Evolutionary conservation across 2,329 filamentous ascomycete genomes (phyloP).

Genomic region (Xylaria sp.): DNA sequence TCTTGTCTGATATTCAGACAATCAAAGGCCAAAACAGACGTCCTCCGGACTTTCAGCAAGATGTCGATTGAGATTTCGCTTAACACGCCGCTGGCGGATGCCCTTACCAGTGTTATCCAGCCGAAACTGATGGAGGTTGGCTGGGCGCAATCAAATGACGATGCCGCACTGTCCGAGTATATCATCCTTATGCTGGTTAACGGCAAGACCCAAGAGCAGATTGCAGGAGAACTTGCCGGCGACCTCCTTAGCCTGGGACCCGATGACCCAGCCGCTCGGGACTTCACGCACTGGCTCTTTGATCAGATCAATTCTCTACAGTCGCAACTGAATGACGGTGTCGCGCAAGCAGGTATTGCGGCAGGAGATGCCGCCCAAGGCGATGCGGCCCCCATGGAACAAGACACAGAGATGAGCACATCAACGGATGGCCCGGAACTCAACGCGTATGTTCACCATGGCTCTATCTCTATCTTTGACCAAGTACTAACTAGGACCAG

Average conservation of each 20-base stretch:
- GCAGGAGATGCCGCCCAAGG: constrained; percentile 43
- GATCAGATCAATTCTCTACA: constrained; percentile 79
- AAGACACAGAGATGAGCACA: constrained; percentile 81
- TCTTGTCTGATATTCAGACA: neutral
- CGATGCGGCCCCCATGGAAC: constrained; percentile 54
- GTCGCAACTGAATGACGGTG: constrained; percentile 67
- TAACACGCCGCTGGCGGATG: constrained; percentile 85
- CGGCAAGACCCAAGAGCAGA: constrained; percentile 90
- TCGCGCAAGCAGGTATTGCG: constrained; percentile 48
- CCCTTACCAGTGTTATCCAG: constrained; percentile 84
- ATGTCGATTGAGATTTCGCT: constrained; percentile 84
- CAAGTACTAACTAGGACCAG: constrained; percentile 64
- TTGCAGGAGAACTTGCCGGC: constrained; percentile 85
- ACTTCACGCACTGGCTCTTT: constrained; percentile 95
- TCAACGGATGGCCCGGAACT: constrained; percentile 59
- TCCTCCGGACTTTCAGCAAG: constrained; percentile 43
- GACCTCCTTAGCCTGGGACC: constrained; percentile 85
- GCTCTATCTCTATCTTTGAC: neutral
- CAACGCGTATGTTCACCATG: constrained; percentile 66
- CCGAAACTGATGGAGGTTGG: constrained; percentile 92
- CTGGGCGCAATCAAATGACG: constrained; percentile 80
- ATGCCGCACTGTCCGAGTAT: constrained; percentile 88
- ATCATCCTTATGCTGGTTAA: constrained; percentile 98
- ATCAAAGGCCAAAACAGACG: neutral
- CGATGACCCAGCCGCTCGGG: constrained; percentile 82